phyloP scores from a whole-genome alignment of 371 early-diverging fungal species.

The Actinomortierella wolfii region DNA sequence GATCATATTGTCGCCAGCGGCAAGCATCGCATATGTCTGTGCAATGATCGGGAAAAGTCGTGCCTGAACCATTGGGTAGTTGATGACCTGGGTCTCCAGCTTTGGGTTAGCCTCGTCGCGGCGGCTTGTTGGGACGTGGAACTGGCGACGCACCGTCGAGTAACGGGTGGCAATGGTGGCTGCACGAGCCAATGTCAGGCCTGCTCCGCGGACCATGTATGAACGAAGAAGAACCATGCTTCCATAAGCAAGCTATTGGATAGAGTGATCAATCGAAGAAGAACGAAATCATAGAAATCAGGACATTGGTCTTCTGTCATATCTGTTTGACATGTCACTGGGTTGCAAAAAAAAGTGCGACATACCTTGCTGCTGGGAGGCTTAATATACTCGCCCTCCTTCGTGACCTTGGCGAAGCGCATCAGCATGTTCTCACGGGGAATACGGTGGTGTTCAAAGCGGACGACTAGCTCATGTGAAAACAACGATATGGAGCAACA shows the following conservation, averaged over 20 bases:
- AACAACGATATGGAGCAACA: not conserved
- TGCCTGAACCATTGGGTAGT: conserved; percentile 75
- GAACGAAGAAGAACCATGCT: conserved; percentile 80
- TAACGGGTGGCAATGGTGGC: conserved; percentile 75
- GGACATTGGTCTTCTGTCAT: too few relatives aligned
- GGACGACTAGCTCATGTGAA: conserved; percentile 48
- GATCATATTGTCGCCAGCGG: conserved; percentile 60
- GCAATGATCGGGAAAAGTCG: conserved; percentile 77
- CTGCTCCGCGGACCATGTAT: conserved; percentile 62
- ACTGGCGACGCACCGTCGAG: conserved; percentile 74
- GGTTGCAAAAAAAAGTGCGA: not conserved
- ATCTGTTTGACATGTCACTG: too few relatives aligned
- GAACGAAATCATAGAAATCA: too few relatives aligned
- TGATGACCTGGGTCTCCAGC: conserved; percentile 72
- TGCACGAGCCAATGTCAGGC: conserved; percentile 59
- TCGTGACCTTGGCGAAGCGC: conserved; percentile 73
- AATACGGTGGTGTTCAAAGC: conserved; percentile 73
- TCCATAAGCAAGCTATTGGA: conserved; percentile 70
- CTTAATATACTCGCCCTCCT: conserved; percentile 65
- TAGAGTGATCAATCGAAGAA: not conserved
- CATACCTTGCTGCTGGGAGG: conserved; percentile 55
- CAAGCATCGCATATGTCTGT: conserved; percentile 66
- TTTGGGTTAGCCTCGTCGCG: conserved; percentile 37
- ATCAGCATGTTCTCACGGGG: conserved; percentile 83
- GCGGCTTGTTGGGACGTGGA: conserved; percentile 43